Conservation (phyloP, 1,139 yeast genomes). For the Blastobotrys ciferrii region DNA sequence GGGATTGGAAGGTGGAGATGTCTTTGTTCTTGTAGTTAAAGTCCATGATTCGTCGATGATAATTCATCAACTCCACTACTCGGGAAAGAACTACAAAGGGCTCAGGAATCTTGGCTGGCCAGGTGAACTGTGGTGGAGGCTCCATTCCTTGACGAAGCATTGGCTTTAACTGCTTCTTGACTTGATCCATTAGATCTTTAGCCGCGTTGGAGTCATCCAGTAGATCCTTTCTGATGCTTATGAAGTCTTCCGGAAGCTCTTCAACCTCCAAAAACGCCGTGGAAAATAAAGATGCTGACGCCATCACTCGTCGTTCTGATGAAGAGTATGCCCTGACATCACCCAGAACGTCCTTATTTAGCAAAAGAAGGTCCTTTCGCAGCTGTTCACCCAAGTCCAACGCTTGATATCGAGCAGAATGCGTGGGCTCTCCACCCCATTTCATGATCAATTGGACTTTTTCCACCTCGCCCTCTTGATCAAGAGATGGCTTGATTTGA, state of each 20-base stretch:
- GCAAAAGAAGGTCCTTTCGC: conserved; percentile 83
- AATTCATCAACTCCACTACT: conserved; percentile 94
- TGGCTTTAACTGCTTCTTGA: conserved; percentile 93
- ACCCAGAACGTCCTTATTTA: conserved; percentile 79
- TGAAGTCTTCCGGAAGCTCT: conserved; percentile 72
- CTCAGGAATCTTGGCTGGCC: conserved; percentile 99
- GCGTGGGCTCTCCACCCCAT: conserved; percentile 99
- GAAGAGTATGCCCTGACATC: conserved; percentile 88
- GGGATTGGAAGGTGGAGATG: conserved; percentile 64
- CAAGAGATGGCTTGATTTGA: conserved; percentile 86
- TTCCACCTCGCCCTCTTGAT: conserved; percentile 62
- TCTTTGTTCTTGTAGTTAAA: conserved; percentile 71
- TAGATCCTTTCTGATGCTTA: conserved; percentile 83
- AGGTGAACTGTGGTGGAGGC: conserved; percentile 97
- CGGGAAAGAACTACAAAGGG: conserved; percentile 91
- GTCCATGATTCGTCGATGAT: conserved; percentile 81
- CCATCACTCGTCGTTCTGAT: conserved; percentile 90
- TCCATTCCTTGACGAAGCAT: conserved; percentile 91
- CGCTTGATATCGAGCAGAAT: conserved; percentile 93
- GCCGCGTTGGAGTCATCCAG: conserved; percentile 98
- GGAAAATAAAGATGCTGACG: conserved; percentile 88
- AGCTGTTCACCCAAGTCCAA: conserved; percentile 92
- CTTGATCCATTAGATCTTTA: conserved; percentile 95
- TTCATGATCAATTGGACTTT: conserved; percentile 93
- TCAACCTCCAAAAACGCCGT: conserved; percentile 74